Conservation (phyloP, 2,329 filamentous ascomycete genomes). For the Cryphonectria carpinicola region DNA sequence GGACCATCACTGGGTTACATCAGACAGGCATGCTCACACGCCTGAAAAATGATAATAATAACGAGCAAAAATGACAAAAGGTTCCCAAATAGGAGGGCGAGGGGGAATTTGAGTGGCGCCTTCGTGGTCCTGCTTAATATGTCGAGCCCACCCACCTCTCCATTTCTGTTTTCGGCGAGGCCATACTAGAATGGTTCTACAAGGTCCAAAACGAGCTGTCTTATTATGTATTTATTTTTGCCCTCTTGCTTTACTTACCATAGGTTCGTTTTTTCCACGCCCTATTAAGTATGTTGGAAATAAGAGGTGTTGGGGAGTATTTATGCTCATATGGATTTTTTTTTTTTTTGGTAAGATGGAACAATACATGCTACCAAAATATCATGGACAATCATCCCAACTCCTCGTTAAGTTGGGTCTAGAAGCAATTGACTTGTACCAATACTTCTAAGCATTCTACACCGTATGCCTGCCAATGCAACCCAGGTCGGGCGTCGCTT, state of each 20-base stretch:
- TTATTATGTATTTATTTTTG: background rate
- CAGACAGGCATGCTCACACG: slow-evolving; percentile 64
- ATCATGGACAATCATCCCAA: background rate
- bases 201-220: background rate
- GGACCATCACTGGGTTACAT: slow-evolving; percentile 74
- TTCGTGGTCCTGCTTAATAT: background rate
- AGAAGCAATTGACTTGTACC: background rate
- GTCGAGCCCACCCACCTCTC: background rate
- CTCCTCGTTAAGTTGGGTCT: background rate
- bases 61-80: slow-evolving; percentile 66
- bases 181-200: background rate
- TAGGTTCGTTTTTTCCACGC: background rate
- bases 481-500: background rate
- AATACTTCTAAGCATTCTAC: background rate
- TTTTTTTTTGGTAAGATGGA: background rate
- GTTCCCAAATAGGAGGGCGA: slow-evolving; percentile 46
- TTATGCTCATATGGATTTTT: too few relatives aligned
- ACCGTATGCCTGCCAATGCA: background rate
- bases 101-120: background rate
- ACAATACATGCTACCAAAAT: background rate
- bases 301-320: background rate
- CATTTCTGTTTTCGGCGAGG: background rate
- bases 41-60: slow-evolving; percentile 61
- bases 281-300: too few relatives aligned
- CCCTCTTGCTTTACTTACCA: background rate